Evolutionary conservation across 805 yeast genomes (phyloP), one percentile per base, ranked within the genome.

Genomic region (Cyberlindnera maclurae): DNA sequence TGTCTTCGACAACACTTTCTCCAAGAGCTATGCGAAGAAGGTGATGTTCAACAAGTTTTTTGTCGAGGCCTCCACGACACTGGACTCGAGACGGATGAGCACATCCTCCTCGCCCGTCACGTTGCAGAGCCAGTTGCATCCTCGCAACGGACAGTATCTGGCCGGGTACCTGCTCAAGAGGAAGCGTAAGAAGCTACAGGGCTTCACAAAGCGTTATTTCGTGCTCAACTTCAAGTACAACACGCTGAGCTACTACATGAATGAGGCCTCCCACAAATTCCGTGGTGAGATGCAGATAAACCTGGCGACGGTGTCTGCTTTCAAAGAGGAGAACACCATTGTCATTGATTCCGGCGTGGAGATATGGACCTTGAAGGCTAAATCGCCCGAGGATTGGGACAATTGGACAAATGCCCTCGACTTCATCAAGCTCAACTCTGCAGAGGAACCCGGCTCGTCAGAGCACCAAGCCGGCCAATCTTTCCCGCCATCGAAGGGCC

Each of bases 271-370:
- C 31, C 75, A 79, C 50, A 78, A 79, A 47, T 70, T 86, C 34
- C 71, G 97, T 40, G 98, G 98, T 40, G 88, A 86, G 53, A 87
- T 93, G 86, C 94, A 90, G 28, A 77, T 93, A 35, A 77, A 74
- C 38, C 71, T 82, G 34, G 79, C 95, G 3, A 83, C 83, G n/a
- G 78, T 93, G 2, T 75, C 89, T 40, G 95, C 95, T 0, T 81
- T 81, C 50, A 68, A 75, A 18, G 73, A 73, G 41, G 74, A 76
- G 17, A 63, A 75, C 38, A 81, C 84, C 51, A 78, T 93, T 31
- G 78, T 82, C 33, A 73, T 93, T 42, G 97, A 93, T 58, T 87
- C 97, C 0, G 97, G 97, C 3, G 79, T 90, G 77, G 97, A 90
- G 57, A 79, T 84, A 9, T 90, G 97, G 97, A 78, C 77, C 29